Evolutionary conservation across 441 rosid species (phyloP).

Genomic region (Euphorbia celastroides): DNA sequence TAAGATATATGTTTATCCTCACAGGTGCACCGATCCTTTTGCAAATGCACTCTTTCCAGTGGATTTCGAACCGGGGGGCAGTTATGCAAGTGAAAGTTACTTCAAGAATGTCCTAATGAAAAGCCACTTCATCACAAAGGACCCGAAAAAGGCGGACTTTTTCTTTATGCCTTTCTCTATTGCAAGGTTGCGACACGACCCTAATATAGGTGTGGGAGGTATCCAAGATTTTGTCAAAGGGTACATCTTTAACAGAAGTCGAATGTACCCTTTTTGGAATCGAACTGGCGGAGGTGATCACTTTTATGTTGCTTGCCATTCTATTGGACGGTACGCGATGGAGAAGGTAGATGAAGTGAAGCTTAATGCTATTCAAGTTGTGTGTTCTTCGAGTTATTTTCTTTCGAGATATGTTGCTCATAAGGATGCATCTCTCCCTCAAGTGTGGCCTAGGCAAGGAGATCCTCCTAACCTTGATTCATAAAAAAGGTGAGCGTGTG

Average conservation of each 20-base stretch:
- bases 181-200: conserved; percentile 56
- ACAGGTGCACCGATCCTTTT: conserved; percentile 41
- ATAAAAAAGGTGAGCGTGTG: conserved; percentile 37
- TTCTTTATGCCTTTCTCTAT: conserved; percentile 67
- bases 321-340: conserved; percentile 48
- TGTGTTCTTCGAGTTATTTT: conserved; percentile 58
- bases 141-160: conserved; percentile 49
- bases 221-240: conserved; percentile 42
- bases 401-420: conserved; percentile 48
- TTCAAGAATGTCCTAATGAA: conserved; percentile 50
- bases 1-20: conserved; percentile 64
- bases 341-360: conserved; percentile 38
- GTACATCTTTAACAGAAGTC: conserved; percentile 38
- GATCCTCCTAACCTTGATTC: conserved; percentile 42
- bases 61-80: conserved; percentile 45
- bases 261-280: conserved; percentile 52
- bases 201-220: conserved; percentile 34
- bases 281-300: conserved; percentile 56
- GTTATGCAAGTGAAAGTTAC: conserved; percentile 64
- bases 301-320: conserved; percentile 62
- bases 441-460: conserved; percentile 52
- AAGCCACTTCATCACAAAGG: conserved; percentile 52
- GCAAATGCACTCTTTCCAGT: conserved; percentile 50
- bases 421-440: conserved; percentile 47
- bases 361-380: conserved; percentile 55